These are phyloP conservation scores for Colletotrichum chrysophilum DNA, from an alignment of 2,329 filamentous ascomycete genomes.

Conservation along the genomic window DNA sequence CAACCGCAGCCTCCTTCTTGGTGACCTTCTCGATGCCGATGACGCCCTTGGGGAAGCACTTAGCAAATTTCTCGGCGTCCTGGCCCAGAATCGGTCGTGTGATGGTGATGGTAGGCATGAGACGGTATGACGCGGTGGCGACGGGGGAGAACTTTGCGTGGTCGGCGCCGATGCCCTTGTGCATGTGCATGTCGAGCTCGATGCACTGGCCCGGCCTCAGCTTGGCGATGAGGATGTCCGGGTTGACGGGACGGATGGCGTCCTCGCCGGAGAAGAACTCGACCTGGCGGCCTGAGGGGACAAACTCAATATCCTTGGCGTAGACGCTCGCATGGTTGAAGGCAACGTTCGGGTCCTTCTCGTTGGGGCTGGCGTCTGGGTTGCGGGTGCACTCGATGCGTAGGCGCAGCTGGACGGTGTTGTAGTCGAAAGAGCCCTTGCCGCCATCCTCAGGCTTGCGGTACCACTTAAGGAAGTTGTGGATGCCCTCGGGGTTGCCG, in stretches of 20 bases:
- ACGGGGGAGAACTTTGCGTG: conserved; percentile 98
- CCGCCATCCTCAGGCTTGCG: conserved; percentile 71
- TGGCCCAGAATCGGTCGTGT: conserved; percentile 80
- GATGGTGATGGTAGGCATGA: conserved; percentile 89
- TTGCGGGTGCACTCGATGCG: conserved; percentile 83
- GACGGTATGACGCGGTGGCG: conserved; percentile 89
- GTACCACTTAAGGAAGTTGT: conserved; percentile 81
- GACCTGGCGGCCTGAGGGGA: conserved; percentile 74
- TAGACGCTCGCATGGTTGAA: conserved; percentile 89
- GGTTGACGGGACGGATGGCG: conserved; percentile 79
- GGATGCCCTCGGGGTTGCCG: conserved; percentile 77
- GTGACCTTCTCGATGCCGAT: conserved; percentile 80
- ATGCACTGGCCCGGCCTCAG: conserved; percentile 89
- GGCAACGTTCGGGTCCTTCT: conserved; percentile 82
- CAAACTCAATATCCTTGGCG: conserved; percentile 77
- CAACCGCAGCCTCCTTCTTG: conserved; percentile 63
- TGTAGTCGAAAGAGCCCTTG: conserved; percentile 76
- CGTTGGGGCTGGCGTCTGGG: conserved; percentile 69
- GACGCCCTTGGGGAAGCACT: conserved; percentile 89
- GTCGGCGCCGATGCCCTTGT: conserved; percentile 92
- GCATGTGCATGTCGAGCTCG: conserved; percentile 86
- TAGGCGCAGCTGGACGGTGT: conserved; percentile 83
- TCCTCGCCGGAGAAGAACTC: conserved; percentile 69
- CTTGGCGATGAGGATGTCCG: conserved; percentile 93
- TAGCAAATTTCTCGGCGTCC: conserved; percentile 87